Percentiles rank a stretch among this genome's conserved stretches.
phyloP scores from a whole-genome alignment of 1,139 yeast genomes.

The Nadsonia starkeyi-henricii region DNA sequence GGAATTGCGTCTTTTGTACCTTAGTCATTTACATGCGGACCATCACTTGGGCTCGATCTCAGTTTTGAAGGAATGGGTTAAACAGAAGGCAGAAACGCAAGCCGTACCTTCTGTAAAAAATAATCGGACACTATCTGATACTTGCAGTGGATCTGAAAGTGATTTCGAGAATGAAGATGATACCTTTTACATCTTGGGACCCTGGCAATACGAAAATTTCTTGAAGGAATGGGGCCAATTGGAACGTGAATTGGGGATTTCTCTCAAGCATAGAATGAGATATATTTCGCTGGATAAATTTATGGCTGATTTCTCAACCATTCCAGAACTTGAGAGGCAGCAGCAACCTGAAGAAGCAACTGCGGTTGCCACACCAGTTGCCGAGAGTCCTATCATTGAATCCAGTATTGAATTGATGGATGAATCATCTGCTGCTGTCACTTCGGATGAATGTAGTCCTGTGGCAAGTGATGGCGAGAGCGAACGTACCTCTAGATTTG shows the following conservation, averaged over 20 bases:
- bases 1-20: conserved; percentile 51
- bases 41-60: conserved; percentile 82
- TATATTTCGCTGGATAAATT: neutral
- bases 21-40: conserved; percentile 94
- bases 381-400: no score
- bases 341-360: no score
- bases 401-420: no score
- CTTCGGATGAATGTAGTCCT: no score
- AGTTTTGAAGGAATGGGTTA: conserved; percentile 56
- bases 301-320: neutral
- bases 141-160: neutral
- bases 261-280: neutral
- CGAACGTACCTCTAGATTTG: conserved; percentile 1
- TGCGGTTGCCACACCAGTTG: no score
- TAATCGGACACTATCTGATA: no score
- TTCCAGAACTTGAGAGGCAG: neutral
- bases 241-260: conserved; percentile 30
- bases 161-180: conserved; percentile 11
- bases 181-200: conserved; percentile 44
- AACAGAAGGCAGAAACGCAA: conserved; percentile 14
- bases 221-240: conserved; percentile 55
- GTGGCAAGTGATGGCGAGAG: neutral
- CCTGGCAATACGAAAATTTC: conserved; percentile 62
- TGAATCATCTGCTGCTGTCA: no score
- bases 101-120: conserved; percentile 16